phyloP scores from a whole-genome alignment of 495 filamentous ascomycete genomes.

The Oidiodendron maius region DNA sequence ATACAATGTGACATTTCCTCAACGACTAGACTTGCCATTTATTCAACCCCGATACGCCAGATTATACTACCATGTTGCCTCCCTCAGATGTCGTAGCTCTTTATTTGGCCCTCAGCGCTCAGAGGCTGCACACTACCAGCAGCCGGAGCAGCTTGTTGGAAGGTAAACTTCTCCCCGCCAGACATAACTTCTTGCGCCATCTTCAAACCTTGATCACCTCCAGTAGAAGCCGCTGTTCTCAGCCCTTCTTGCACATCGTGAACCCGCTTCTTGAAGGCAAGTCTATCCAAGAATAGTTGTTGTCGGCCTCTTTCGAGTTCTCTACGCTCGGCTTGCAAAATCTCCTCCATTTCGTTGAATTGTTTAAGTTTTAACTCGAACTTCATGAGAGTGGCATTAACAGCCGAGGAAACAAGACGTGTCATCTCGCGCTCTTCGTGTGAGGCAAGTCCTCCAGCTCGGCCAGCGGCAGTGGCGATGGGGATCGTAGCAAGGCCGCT shows the following conservation, averaged over 20 bases:
- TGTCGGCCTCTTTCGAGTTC: conserved; percentile 88
- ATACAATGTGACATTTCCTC: too few relatives aligned
- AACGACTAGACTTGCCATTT: background rate
- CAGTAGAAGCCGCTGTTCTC: conserved; percentile 50
- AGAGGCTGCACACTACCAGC: conserved; percentile 53
- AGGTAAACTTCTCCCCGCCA: conserved; percentile 53
- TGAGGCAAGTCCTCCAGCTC: conserved; percentile 80
- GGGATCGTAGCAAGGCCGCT: conserved; percentile 71
- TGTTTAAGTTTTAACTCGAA: conserved; percentile 82
- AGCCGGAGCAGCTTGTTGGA: conserved; percentile 41
- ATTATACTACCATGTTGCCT: conserved; percentile 10
- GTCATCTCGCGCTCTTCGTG: conserved; percentile 97
- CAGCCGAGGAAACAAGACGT: conserved; percentile 75
- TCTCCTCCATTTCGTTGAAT: conserved; percentile 91
- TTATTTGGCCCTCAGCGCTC: conserved; percentile 49
- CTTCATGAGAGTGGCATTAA: conserved; percentile 80
- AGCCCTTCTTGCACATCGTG: conserved; percentile 75
- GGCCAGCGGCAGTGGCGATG: conserved; percentile 76
- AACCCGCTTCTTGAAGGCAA: conserved; percentile 84
- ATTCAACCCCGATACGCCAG: conserved; percentile 18
- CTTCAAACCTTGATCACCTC: conserved; percentile 54
- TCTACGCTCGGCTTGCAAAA: conserved; percentile 84
- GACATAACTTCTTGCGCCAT: conserved; percentile 43
- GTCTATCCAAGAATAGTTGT: conserved; percentile 86
- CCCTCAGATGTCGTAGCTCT: conserved; percentile 22